Percentiles rank a stretch among this genome's conserved stretches.
Conservation (phyloP, 139 green algal genomes). For the Chlamydomonas schloesseri region DNA sequence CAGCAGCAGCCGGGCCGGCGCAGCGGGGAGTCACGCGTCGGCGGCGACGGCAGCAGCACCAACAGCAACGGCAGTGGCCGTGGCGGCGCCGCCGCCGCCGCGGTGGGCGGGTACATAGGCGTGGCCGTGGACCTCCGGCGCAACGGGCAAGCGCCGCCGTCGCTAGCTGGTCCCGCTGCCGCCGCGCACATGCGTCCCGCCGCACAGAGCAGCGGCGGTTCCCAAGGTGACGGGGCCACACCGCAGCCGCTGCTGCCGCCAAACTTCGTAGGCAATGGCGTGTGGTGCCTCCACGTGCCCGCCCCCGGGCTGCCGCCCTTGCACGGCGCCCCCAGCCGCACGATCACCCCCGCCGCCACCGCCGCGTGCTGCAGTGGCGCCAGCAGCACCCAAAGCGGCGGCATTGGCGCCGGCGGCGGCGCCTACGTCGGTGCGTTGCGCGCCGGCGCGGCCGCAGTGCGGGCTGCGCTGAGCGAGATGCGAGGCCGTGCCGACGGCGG, state of each 20-base stretch:
- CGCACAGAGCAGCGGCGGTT: too few relatives aligned
- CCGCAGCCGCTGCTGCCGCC: not conserved
- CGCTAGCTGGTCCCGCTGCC: not conserved
- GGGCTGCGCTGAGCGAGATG: not conserved
- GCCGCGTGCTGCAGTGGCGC: not conserved
- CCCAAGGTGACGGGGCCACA: too few relatives aligned
- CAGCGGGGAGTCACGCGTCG: too few relatives aligned
- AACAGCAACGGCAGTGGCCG: not conserved
- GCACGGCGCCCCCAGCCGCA: not conserved
- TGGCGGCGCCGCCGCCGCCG: not conserved
- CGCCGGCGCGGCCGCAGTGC: constrained; percentile 19
- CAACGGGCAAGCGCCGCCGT: constrained; percentile 20
- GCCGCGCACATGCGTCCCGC: too few relatives aligned
- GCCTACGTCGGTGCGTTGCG: not conserved
- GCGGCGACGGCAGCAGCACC: not conserved
- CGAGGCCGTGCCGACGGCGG: not conserved
- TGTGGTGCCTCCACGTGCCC: constrained; percentile 48
- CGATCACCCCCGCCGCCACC: not conserved
- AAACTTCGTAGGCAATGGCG: not conserved
- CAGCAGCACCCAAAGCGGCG: not conserved
- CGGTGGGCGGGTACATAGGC: constrained; percentile 27
- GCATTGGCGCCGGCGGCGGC: not conserved
- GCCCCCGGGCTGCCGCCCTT: not conserved
- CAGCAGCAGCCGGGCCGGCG: not conserved
- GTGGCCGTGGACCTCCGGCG: constrained; percentile 48